These are phyloP conservation scores for Nothomitra cinnamomea DNA, from an alignment of 2,329 filamentous ascomycete species.

Conservation along the genomic window DNA sequence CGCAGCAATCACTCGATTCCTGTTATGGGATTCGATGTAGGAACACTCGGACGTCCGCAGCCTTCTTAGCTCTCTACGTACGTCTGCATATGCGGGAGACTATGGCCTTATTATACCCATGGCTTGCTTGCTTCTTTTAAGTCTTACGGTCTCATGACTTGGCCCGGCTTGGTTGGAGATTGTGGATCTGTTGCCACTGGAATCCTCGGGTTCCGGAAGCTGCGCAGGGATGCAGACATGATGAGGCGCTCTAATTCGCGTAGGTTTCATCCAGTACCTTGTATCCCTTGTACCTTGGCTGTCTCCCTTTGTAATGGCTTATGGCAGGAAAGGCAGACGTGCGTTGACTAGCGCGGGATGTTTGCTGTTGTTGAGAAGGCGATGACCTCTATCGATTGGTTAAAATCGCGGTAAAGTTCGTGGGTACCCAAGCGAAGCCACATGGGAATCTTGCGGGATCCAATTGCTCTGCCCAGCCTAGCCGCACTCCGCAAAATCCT, in stretches of 20 bases:
- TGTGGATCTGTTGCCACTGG: not conserved
- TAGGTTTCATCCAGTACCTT: not conserved
- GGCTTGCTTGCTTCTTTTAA: not conserved
- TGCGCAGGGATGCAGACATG: not conserved
- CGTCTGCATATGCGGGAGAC: constrained; percentile 3
- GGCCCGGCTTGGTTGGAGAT: not conserved
- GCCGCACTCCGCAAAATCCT: not conserved
- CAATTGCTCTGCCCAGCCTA: not conserved
- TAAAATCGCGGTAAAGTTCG: not conserved
- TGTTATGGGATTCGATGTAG: not conserved
- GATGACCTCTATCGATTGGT: not conserved
- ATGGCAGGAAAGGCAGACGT: not conserved
- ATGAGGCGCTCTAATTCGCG: not conserved
- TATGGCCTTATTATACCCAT: not conserved
- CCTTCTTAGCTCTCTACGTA: not conserved
- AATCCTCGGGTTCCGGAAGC: too few species aligned
- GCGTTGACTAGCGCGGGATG: not conserved
- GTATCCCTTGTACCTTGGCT: not conserved
- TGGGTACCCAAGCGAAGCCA: not conserved
- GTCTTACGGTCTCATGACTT: not conserved
- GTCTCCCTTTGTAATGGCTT: not conserved
- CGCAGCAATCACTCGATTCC: not conserved
- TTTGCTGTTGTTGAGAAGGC: not conserved
- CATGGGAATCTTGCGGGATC: not conserved
- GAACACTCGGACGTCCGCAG: not conserved